phyloP scores from a whole-genome alignment of 768 basidiomycete genomes.

The Rubroboletus satanas region DNA sequence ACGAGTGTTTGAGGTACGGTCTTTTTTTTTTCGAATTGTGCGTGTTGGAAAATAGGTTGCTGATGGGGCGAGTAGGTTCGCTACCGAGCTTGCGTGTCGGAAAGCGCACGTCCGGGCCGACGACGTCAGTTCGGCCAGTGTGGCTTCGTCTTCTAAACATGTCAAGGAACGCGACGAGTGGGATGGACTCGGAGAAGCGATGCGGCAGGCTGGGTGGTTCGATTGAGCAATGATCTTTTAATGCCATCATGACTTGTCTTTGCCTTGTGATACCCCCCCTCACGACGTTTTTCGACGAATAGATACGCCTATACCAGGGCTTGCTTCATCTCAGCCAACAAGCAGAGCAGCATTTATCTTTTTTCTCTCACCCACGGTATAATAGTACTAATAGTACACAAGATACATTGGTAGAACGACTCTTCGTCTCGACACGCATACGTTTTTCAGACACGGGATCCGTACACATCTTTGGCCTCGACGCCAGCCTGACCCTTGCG shows the following conservation, averaged over 20 bases:
- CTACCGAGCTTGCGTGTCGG: constrained; percentile 76
- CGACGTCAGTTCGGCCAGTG: constrained; percentile 1
- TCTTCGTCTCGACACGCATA: not conserved
- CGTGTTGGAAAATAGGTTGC: not conserved
- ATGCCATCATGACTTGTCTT: not conserved
- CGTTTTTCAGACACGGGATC: constrained; percentile 45
- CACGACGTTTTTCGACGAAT: not conserved
- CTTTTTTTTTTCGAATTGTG: constrained; percentile 5
- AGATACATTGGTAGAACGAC: not conserved
- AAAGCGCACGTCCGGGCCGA: constrained; percentile 41
- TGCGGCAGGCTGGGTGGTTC: constrained; percentile 75
- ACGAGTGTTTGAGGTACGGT: constrained; percentile 71
- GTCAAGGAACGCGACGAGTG: constrained; percentile 47
- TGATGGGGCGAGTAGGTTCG: constrained; percentile 52
- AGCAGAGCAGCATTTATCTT: not conserved
- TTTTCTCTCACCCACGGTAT: not conserved
- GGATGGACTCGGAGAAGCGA: constrained; percentile 69
- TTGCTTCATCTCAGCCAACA: not conserved
- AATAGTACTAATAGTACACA: constrained; percentile 9
- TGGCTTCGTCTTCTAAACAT: constrained; percentile 13
- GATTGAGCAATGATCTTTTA: constrained; percentile 31
- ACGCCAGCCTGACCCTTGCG: constrained; percentile 83
- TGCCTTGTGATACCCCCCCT: constrained; percentile 6
- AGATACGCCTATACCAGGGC: not conserved
- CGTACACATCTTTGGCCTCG: constrained; percentile 74